A percentile compares a stretch with the other conserved stretches of the same genome.
phyloP scores from a whole-genome alignment of 2,329 filamentous ascomycete genomes.

The Onygenales sp. region DNA sequence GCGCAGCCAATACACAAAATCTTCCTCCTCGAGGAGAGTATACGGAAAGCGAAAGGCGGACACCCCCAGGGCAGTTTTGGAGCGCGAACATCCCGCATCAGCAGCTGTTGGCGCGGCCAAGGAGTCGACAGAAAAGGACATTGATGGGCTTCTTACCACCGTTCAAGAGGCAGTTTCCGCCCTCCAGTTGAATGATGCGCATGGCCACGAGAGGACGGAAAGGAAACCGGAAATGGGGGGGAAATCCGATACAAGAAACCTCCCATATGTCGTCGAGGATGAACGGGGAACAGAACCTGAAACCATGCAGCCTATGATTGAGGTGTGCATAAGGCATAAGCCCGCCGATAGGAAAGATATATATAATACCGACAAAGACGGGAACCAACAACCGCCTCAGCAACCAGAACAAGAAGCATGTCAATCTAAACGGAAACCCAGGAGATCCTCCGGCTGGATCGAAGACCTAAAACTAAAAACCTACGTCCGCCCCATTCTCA shows the following conservation, averaged over 20 bases:
- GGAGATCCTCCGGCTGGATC: conserved; percentile 25
- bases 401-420: conserved; percentile 4
- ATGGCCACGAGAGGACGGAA: too few relatives aligned
- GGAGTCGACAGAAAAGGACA: background rate
- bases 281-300: background rate
- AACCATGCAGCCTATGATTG: background rate
- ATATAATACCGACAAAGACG: background rate
- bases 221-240: too few relatives aligned
- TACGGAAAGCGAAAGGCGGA: conserved; percentile 27
- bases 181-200: too few relatives aligned
- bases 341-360: background rate
- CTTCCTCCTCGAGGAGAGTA: conserved; percentile 20
- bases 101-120: background rate
- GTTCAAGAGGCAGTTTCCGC: too few relatives aligned
- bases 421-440: conserved; percentile 14
- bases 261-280: background rate
- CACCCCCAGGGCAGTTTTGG: conserved; percentile 27
- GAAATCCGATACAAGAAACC: too few relatives aligned
- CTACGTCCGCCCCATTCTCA: conserved; percentile 28
- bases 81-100: conserved; percentile 16
- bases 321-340: background rate
- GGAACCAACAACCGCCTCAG: background rate
- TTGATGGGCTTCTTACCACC: too few relatives aligned
- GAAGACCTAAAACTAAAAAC: conserved; percentile 23
- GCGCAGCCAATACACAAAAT: background rate